Percentiles rank a stretch among this genome's conserved stretches.
phyloP scores from a whole-genome alignment of 371 early-diverging fungal species.

The Mucor racemosus region DNA sequence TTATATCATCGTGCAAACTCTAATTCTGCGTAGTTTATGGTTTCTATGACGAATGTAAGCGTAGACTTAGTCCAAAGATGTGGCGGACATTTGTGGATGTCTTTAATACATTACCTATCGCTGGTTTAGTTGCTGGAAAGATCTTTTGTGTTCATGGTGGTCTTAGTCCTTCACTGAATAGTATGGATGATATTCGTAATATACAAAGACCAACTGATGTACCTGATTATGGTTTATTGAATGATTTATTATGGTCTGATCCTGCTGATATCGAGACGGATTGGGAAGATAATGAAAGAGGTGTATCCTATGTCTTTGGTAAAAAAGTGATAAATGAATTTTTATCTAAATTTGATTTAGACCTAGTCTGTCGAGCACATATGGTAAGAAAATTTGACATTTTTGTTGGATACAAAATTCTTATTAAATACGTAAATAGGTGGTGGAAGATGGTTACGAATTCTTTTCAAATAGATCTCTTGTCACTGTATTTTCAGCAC shows the following conservation, averaged over 20 bases:
- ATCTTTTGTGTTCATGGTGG: conserved; percentile 99
- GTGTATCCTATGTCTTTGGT: conserved; percentile 97
- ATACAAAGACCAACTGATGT: conserved; percentile 95
- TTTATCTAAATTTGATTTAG: conserved; percentile 79
- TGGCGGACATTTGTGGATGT: conserved; percentile 98
- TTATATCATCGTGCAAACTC: conserved; percentile 5
- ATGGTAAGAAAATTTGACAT: conserved; percentile 56
- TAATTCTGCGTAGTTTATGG: conserved; percentile 80
- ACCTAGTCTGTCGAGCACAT: conserved; percentile 94
- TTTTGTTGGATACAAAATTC: not conserved
- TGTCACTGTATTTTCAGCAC: conserved; percentile 99
- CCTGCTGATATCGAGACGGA: conserved; percentile 78
- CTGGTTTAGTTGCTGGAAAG: conserved; percentile 95
- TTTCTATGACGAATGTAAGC: conserved; percentile 99
- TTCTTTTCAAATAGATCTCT: conserved; percentile 95
- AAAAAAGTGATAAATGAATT: conserved; percentile 87
- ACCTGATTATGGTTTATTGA: conserved; percentile 91
- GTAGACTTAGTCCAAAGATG: conserved; percentile 90
- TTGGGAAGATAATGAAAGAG: conserved; percentile 99
- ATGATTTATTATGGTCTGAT: conserved; percentile 93
- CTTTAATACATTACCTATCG: conserved; percentile 98
- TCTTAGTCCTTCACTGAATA: conserved; percentile 81
- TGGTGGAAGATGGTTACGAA: conserved; percentile 99
- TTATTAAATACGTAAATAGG: conserved; percentile 66
- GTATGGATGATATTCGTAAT: conserved; percentile 93